Percentiles rank a stretch among this genome's conserved stretches.
Evolutionary conservation across 2,329 filamentous ascomycete species (phyloP).

Genomic region (Balansia obtecta): DNA sequence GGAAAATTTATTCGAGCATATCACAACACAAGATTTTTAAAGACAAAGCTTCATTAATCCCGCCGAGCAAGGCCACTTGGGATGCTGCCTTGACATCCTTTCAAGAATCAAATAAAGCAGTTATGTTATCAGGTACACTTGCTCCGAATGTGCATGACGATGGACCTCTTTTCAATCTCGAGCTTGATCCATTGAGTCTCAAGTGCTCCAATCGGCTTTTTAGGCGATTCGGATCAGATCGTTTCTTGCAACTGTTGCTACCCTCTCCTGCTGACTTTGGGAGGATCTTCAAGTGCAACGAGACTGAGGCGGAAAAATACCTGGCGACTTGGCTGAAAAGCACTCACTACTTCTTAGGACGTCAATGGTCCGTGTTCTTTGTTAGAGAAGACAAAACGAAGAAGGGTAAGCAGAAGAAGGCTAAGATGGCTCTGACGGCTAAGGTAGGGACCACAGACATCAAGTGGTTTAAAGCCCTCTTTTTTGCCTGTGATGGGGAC

Average conservation of each 20-base stretch:
- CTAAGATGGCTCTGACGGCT: constrained; percentile 7
- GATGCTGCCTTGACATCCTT: constrained; percentile 26
- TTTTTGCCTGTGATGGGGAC: constrained; percentile 43
- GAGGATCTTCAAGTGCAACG: constrained; percentile 17
- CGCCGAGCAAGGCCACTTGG: constrained; percentile 33
- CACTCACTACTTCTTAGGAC: constrained; percentile 31
- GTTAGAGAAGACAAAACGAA: constrained; percentile 27
- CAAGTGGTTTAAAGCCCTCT: constrained; percentile 23
- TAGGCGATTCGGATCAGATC: constrained; percentile 44
- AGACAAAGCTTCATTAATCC: constrained; percentile 35
- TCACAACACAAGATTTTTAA: constrained; percentile 25
- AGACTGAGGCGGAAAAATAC: constrained; percentile 18
- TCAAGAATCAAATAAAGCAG: constrained; percentile 20
- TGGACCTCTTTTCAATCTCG: constrained; percentile 32
- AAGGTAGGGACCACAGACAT: constrained; percentile 1
- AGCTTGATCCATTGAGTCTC: constrained; percentile 34
- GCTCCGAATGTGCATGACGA: constrained; percentile 20
- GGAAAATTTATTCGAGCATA: constrained; percentile 31
- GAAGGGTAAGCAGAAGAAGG: not conserved
- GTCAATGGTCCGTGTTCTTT: constrained; percentile 36
- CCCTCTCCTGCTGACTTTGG: constrained; percentile 27
- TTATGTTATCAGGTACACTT: constrained; percentile 32
- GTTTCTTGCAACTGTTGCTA: constrained; percentile 43
- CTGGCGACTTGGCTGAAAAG: constrained; percentile 18
- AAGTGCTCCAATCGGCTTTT: constrained; percentile 38